Evolutionary conservation across 345 rosid genomes (phyloP).

Genomic region (Litchi chinensis): DNA sequence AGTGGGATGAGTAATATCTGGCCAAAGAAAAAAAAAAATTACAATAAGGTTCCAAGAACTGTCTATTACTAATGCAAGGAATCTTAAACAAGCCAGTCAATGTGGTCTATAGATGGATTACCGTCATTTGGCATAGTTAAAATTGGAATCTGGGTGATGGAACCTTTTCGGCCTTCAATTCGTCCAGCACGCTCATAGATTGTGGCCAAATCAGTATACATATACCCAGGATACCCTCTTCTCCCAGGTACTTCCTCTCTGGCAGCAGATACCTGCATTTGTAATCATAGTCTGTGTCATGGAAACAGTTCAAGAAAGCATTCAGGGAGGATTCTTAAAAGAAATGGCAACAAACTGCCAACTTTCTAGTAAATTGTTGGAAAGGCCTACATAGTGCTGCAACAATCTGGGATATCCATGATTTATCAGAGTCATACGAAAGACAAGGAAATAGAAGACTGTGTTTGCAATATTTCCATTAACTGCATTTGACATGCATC

Average conservation of each 20-base stretch:
- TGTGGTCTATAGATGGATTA: conserved; percentile 27
- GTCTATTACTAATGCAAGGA: conserved; percentile 12
- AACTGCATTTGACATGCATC: neutral
- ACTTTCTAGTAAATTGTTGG: neutral
- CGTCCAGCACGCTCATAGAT: conserved; percentile 98
- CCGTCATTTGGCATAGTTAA: conserved; percentile 99
- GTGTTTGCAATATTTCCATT: neutral
- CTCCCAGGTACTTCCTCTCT: conserved; percentile 99
- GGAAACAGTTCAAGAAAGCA: conserved; percentile 3
- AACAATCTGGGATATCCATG: neutral
- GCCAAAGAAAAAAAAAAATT: conserved; percentile 13
- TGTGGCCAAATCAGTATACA: conserved; percentile 99
- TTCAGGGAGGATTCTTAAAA: neutral
- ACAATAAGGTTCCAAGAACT: neutral
- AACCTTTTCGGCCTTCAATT: conserved; percentile 96
- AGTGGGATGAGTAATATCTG: conserved; percentile 98
- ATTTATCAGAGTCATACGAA: neutral
- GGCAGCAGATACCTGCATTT: conserved; percentile 94
- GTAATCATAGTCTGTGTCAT: conserved; percentile 20
- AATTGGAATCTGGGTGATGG: conserved; percentile 97
- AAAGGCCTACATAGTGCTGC: neutral
- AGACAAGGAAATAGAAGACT: neutral
- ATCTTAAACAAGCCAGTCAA: neutral
- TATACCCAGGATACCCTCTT: conserved; percentile 99
- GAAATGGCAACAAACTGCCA: neutral